Conservation (phyloP, 2,329 filamentous ascomycete genomes). For the Bipolaris victoriae region DNA sequence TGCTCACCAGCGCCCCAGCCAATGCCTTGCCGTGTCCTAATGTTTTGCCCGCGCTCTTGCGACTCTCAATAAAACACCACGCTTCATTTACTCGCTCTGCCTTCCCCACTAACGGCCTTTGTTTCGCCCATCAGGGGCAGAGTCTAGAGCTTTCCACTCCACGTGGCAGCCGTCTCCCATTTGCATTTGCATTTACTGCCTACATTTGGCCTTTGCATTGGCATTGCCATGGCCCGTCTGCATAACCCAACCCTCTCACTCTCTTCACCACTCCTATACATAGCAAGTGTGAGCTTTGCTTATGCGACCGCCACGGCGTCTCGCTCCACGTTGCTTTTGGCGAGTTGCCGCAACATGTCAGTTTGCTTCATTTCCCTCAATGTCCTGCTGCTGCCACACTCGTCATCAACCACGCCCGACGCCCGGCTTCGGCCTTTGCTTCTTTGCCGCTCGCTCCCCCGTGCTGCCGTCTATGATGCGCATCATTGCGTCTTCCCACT, state of each 20-base stretch:
- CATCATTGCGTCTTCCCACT: background rate
- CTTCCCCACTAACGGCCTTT: background rate
- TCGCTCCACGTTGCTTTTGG: background rate
- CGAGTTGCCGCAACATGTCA: background rate
- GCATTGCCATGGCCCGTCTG: background rate
- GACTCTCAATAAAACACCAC: background rate
- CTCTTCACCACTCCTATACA: background rate
- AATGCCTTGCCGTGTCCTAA: too few species aligned
- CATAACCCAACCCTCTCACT: background rate
- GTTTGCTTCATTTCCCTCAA: background rate
- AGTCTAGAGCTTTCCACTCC: background rate
- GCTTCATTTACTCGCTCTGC: background rate
- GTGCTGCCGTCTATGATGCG: background rate
- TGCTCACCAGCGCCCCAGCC: too few species aligned
- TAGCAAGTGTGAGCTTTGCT: background rate
- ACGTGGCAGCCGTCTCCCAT: background rate
- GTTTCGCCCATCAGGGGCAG: slow-evolving; percentile 1
- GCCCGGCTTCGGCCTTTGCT: background rate
- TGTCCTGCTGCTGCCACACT: background rate
- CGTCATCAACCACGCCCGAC: background rate
- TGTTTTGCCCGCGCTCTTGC: background rate
- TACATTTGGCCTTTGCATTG: background rate
- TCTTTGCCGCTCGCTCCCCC: background rate
- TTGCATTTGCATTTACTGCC: background rate
- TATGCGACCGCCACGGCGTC: background rate